These are phyloP conservation scores for Hypocrella siamensis DNA, from an alignment of 2,329 filamentous ascomycete genomes.

Conservation along the genomic window DNA sequence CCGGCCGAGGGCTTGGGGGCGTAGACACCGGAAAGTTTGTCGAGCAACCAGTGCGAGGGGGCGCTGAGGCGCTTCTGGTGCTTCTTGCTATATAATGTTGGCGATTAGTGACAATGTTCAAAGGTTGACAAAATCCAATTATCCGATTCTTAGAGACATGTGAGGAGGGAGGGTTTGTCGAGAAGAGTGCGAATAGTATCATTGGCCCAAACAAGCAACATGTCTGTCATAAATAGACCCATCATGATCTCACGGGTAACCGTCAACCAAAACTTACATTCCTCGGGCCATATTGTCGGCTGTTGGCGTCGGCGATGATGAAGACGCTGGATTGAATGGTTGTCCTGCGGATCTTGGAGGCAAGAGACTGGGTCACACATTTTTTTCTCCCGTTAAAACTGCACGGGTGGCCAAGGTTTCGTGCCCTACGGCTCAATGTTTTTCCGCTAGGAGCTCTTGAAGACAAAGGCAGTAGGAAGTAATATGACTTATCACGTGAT, in stretches of 20 bases:
- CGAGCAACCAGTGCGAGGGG: constrained; percentile 98
- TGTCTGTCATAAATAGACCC: neutral
- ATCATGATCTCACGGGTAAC: neutral
- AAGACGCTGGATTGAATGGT: constrained; percentile 13
- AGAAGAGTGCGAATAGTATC: neutral
- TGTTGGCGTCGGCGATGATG: constrained; percentile 21
- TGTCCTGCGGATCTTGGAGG: constrained; percentile 8
- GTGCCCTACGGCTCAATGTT: constrained; percentile 15
- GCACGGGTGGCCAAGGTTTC: constrained; percentile 11
- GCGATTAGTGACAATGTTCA: neutral
- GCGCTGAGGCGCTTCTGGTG: constrained; percentile 99
- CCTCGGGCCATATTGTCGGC: constrained; percentile 47
- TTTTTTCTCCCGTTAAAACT: neutral
- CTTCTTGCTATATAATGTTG: constrained; percentile 59
- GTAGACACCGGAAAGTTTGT: constrained; percentile 94
- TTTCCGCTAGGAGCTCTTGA: too few relatives aligned
- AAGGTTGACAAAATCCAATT: neutral
- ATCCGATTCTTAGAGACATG: too few relatives aligned
- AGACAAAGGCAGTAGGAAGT: too few relatives aligned
- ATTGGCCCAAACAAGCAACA: neutral
- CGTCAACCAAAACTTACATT: constrained; percentile 46
- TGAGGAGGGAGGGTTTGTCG: too few relatives aligned
- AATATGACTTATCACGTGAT: neutral
- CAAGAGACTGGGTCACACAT: constrained; percentile 11
- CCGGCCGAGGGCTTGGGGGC: constrained; percentile 56